These are phyloP conservation scores for Dentipellis sp. DNA, from an alignment of 768 basidiomycete genomes.

Conservation along the genomic window DNA sequence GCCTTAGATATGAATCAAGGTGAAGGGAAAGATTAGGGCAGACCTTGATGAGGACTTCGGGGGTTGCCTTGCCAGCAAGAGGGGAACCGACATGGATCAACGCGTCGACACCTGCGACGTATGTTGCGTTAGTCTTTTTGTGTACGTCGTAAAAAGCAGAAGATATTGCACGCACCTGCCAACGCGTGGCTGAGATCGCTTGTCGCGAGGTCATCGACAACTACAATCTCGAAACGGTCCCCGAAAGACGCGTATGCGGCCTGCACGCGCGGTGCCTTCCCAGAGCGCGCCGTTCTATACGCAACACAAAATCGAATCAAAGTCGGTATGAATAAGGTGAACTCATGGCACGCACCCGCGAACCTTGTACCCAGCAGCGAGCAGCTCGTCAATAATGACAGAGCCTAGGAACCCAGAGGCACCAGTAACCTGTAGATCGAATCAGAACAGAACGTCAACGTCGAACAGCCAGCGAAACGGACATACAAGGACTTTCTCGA, in stretches of 20 bases:
- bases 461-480: too few species aligned
- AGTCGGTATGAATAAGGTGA: too few species aligned
- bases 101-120: conserved; percentile 5
- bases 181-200: conserved; percentile 14
- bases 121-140: background rate
- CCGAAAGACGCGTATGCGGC: conserved; percentile 10
- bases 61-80: background rate
- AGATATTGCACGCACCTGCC: conserved; percentile 8
- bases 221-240: conserved; percentile 11
- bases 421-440: conserved; percentile 29
- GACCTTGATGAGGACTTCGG: conserved; percentile 11
- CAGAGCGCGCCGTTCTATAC: conserved; percentile 14
- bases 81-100: conserved; percentile 13
- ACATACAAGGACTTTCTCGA: too few species aligned
- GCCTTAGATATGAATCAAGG: background rate
- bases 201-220: conserved; percentile 14
- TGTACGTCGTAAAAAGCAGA: too few species aligned
- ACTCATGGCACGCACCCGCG: conserved; percentile 26
- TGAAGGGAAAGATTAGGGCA: background rate
- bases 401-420: conserved; percentile 29
- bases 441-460: too few species aligned
- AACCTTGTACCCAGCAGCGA: conserved; percentile 40
- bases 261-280: conserved; percentile 9
- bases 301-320: background rate
- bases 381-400: conserved; percentile 22